Percentiles rank a stretch among this genome's conserved stretches.
Evolutionary conservation across 805 yeast genomes (phyloP).

Genomic region (Suhomyces faveliae): DNA sequence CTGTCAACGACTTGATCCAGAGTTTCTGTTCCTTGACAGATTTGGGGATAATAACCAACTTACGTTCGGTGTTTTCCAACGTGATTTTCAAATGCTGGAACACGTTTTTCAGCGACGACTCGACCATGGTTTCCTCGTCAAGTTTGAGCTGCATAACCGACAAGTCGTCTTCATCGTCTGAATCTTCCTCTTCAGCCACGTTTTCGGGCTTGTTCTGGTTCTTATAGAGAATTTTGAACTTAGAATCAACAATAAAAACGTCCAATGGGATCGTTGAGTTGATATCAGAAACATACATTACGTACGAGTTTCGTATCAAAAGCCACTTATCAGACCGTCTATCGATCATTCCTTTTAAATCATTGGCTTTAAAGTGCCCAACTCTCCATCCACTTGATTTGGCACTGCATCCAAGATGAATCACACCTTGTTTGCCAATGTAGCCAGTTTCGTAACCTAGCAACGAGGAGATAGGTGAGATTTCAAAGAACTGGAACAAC

Average conservation of each 20-base stretch:
- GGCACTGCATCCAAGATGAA: slow-evolving; percentile 79
- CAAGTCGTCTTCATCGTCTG: slow-evolving; percentile 48
- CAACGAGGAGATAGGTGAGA: slow-evolving; percentile 83
- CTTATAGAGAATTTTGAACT: slow-evolving; percentile 58
- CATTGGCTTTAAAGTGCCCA: slow-evolving; percentile 78
- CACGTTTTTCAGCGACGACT: slow-evolving; percentile 38
- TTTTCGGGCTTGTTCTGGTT: slow-evolving; percentile 27
- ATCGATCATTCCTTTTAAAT: slow-evolving; percentile 79
- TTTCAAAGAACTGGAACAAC: slow-evolving; percentile 81
- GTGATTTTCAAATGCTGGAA: slow-evolving; percentile 53
- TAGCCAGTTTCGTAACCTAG: slow-evolving; percentile 78
- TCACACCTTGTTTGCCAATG: slow-evolving; percentile 86
- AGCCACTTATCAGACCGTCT: slow-evolving; percentile 95
- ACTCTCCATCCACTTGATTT: slow-evolving; percentile 95
- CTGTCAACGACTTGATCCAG: slow-evolving; percentile 74
- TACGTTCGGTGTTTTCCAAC: slow-evolving; percentile 75
- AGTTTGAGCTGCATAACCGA: slow-evolving; percentile 24
- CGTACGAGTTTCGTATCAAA: slow-evolving; percentile 76
- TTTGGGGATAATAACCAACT: slow-evolving; percentile 66
- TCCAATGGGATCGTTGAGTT: slow-evolving; percentile 86
- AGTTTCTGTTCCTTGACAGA: slow-evolving; percentile 61
- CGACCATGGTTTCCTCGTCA: slow-evolving; percentile 23
- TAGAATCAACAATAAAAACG: slow-evolving; percentile 82
- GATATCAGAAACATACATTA: slow-evolving; percentile 82
- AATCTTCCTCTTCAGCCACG: slow-evolving; percentile 31